Conservation (phyloP, 768 basidiomycete genomes). For the Russula ochroleuca region DNA sequence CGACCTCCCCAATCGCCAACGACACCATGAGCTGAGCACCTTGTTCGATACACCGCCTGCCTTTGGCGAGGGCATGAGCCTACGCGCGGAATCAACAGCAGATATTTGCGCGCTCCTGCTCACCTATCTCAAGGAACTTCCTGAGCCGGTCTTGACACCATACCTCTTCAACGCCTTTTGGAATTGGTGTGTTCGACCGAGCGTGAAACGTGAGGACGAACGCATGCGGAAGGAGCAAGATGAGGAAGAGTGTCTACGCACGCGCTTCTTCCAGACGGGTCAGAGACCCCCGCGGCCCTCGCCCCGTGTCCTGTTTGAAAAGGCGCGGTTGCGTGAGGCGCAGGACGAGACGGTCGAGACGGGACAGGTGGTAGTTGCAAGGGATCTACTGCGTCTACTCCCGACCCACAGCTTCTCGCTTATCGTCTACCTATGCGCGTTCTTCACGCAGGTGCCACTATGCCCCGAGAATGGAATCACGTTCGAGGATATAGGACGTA, state of each 20-base stretch:
- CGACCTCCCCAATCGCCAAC: slow-evolving; percentile 40
- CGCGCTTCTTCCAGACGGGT: slow-evolving; percentile 32
- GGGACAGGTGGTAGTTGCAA: slow-evolving; percentile 39
- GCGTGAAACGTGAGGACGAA: slow-evolving; percentile 36
- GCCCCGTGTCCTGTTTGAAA: slow-evolving; percentile 14
- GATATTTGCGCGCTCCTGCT: slow-evolving; percentile 46
- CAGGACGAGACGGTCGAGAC: slow-evolving; percentile 27
- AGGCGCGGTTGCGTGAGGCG: neutral
- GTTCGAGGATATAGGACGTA: slow-evolving; percentile 42
- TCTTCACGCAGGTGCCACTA: slow-evolving; percentile 50
- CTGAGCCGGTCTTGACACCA: slow-evolving; percentile 44
- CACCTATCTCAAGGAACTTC: slow-evolving; percentile 46
- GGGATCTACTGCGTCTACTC: slow-evolving; percentile 49
- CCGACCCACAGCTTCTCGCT: slow-evolving; percentile 41
- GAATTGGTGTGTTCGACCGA: slow-evolving; percentile 44
- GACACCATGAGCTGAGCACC: slow-evolving; percentile 39
- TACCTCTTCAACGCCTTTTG: slow-evolving; percentile 42
- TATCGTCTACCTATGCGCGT: slow-evolving; percentile 44
- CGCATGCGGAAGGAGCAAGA: slow-evolving; percentile 33
- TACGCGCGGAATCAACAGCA: slow-evolving; percentile 34
- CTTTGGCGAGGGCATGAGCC: slow-evolving; percentile 30
- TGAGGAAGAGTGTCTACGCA: slow-evolving; percentile 35
- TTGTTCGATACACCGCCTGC: slow-evolving; percentile 37
- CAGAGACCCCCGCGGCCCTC: slow-evolving; percentile 25
- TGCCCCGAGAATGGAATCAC: slow-evolving; percentile 49